A percentile compares a stretch with the other conserved stretches of the same genome.
phyloP scores from a whole-genome alignment of 2,329 filamentous ascomycete genomes.

The Fusarium citri region DNA sequence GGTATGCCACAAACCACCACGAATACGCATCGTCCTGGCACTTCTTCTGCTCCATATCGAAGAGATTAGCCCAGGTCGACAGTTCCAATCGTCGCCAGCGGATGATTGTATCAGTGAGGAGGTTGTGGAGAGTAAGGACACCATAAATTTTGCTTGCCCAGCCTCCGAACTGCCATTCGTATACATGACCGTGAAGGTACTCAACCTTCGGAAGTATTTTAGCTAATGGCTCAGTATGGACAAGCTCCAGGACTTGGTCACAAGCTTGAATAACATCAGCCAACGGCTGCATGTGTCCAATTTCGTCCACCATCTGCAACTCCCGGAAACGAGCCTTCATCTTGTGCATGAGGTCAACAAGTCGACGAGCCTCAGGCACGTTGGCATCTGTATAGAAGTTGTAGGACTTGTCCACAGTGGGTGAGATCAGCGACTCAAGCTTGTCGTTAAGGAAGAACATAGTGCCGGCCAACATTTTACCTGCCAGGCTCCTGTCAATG shows the following conservation, averaged over 20 bases:
- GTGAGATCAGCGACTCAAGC: conserved; percentile 56
- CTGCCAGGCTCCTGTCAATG: conserved; percentile 56
- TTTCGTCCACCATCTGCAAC: conserved; percentile 74
- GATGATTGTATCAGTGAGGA: conserved; percentile 83
- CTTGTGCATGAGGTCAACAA: conserved; percentile 76
- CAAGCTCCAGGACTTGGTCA: conserved; percentile 78
- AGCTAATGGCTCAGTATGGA: conserved; percentile 84
- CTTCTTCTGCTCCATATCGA: conserved; percentile 84
- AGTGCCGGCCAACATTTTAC: conserved; percentile 72
- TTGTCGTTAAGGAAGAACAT: conserved; percentile 74
- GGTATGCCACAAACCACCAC: conserved; percentile 98
- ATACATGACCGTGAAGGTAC: conserved; percentile 83
- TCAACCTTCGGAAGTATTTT: conserved; percentile 89
- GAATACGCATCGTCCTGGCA: conserved; percentile 82
- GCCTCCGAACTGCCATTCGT: conserved; percentile 91
- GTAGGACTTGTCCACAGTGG: conserved; percentile 63
- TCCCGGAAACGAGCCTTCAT: conserved; percentile 79
- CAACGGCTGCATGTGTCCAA: conserved; percentile 79
- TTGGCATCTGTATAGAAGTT: conserved; percentile 94
- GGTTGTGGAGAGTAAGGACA: conserved; percentile 76
- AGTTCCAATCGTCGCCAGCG: conserved; percentile 92
- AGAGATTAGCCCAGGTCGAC: conserved; percentile 88
- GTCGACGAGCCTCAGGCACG: conserved; percentile 76
- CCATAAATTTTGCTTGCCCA: conserved; percentile 86
- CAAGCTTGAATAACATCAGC: conserved; percentile 82